phyloP scores from a whole-genome alignment of 345 rosid species.

The Pistacia atlantica region DNA sequence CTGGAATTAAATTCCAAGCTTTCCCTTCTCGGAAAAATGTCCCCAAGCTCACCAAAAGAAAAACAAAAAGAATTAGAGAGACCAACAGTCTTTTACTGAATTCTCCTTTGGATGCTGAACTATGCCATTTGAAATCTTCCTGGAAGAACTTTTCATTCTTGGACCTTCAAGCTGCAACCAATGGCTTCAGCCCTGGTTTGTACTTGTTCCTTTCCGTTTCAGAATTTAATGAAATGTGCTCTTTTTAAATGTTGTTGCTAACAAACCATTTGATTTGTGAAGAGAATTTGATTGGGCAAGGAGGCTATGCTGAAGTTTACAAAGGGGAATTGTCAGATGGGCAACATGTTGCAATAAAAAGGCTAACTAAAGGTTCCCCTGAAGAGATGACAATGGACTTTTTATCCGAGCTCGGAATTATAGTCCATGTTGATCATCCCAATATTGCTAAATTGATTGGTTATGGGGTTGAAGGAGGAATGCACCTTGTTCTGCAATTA shows the following conservation, averaged over 20 bases:
- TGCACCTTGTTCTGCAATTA: slow-evolving; percentile 88
- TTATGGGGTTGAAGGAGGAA: slow-evolving; percentile 91
- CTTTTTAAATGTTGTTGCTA: slow-evolving; percentile 8
- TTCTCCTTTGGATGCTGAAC: slow-evolving; percentile 58
- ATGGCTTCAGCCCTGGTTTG: slow-evolving; percentile 69
- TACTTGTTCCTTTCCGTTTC: background rate
- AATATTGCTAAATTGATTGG: slow-evolving; percentile 86
- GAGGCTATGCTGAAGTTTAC: slow-evolving; percentile 92
- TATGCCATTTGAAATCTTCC: slow-evolving; percentile 60
- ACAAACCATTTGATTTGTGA: slow-evolving; percentile 15
- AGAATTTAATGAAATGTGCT: background rate
- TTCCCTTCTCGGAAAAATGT: slow-evolving; percentile 36
- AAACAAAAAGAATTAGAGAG: slow-evolving; percentile 62
- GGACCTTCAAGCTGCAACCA: slow-evolving; percentile 73
- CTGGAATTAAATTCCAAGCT: slow-evolving; percentile 48
- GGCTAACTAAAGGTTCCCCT: slow-evolving; percentile 68
- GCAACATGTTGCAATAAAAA: slow-evolving; percentile 67
- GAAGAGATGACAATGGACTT: slow-evolving; percentile 90
- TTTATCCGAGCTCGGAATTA: slow-evolving; percentile 87
- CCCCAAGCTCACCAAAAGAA: slow-evolving; percentile 69
- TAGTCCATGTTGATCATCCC: slow-evolving; percentile 93
- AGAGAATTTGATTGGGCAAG: slow-evolving; percentile 88
- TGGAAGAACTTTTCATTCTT: slow-evolving; percentile 77
- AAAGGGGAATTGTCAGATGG: slow-evolving; percentile 71
- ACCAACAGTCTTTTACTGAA: slow-evolving; percentile 45